Conservation (phyloP, 306 rosid genomes). For the Biancaea sappan region DNA sequence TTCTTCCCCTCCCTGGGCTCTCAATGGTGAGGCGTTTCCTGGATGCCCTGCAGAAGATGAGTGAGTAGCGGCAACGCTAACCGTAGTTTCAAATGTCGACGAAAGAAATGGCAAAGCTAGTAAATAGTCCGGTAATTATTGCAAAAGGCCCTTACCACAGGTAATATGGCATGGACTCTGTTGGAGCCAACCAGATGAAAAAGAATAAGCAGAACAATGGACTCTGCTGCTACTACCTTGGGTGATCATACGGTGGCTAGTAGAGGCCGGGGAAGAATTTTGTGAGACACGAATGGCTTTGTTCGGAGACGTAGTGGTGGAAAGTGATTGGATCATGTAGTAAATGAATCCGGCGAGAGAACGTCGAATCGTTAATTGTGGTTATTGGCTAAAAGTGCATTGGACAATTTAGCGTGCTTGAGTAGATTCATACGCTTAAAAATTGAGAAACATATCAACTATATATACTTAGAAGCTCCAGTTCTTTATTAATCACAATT, state of each 20-base stretch:
- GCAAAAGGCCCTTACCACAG: no score
- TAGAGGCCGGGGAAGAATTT: background rate
- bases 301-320: background rate
- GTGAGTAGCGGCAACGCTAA: conserved; percentile 1
- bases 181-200: background rate
- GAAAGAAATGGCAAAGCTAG: background rate
- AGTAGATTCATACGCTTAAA: no score
- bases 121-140: background rate
- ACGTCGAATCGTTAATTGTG: no score
- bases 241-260: background rate
- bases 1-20: conserved; percentile 2
- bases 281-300: background rate
- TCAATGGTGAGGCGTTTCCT: background rate
- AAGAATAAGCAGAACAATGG: background rate
- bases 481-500: no score
- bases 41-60: background rate
- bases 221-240: background rate
- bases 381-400: no score
- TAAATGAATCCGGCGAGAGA: conserved; percentile 25
- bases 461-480: no score
- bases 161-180: no score
- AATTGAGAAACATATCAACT: no score
- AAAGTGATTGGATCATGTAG: background rate
- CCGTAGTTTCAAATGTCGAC: background rate
- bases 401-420: no score